These are phyloP conservation scores for Phytophthora colocasiae DNA, from an alignment of 352 stramenopile genomes.

Conservation along the genomic window DNA sequence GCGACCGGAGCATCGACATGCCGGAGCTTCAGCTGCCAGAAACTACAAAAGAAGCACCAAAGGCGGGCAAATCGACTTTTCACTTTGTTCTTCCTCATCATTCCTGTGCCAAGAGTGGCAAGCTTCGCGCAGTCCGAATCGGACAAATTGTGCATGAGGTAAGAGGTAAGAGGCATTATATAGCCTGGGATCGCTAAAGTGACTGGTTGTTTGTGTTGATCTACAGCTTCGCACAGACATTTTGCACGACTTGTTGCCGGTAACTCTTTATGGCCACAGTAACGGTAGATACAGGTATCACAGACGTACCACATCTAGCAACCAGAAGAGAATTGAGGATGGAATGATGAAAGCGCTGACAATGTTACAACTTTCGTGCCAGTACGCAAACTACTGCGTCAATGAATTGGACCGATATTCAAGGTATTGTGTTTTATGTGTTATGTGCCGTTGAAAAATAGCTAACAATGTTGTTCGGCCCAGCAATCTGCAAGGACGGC, in stretches of 20 bases:
- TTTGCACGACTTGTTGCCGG: conserved; percentile 47
- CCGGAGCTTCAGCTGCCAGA: not conserved
- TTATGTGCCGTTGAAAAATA: not conserved
- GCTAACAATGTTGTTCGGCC: not conserved
- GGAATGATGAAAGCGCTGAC: conserved; percentile 36
- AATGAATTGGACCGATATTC: conserved; percentile 40
- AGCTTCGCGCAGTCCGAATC: conserved; percentile 36
- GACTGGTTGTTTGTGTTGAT: not conserved
- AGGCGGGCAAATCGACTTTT: conserved; percentile 24
- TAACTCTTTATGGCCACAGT: conserved; percentile 38
- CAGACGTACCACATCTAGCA: not conserved
- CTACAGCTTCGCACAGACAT: conserved; percentile 38
- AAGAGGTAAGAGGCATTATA: conserved; percentile 30
- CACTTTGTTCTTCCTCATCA: conserved; percentile 38
- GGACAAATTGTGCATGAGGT: conserved; percentile 52
- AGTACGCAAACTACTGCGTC: conserved; percentile 63
- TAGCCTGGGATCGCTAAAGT: not conserved
- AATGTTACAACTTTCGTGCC: conserved; percentile 69
- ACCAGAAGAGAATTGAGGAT: not conserved
- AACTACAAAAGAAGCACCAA: not conserved
- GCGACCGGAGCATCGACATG: not conserved
- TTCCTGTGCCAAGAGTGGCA: conserved; percentile 20
- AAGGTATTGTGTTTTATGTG: conserved; percentile 28
- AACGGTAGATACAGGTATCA: not conserved
- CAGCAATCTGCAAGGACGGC: conserved; percentile 27